These are phyloP conservation scores for Stentor coeruleus DNA, from an alignment of 73 alveolate species.

Conservation along the genomic window DNA sequence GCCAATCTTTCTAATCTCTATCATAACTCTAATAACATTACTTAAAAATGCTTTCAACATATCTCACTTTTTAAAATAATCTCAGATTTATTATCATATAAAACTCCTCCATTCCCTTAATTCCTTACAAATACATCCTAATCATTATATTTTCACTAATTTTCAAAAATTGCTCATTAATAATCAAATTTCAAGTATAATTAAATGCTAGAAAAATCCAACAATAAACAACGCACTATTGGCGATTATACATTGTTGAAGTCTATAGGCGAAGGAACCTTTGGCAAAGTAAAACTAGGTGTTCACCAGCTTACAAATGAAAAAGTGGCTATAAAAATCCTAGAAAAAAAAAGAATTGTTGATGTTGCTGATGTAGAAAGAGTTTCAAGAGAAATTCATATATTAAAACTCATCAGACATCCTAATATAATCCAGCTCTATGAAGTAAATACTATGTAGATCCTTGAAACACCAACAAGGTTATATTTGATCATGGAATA, in stretches of 20 bases:
- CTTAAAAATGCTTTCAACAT: too few relatives aligned
- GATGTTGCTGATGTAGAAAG: conserved; percentile 72
- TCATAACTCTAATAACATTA: too few relatives aligned
- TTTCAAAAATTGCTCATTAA: too few relatives aligned
- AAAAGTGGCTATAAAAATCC: conserved; percentile 73
- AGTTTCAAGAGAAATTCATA: conserved; percentile 72
- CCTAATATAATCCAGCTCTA: conserved; percentile 74
- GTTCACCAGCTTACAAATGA: conserved; percentile 26
- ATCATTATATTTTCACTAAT: too few relatives aligned
- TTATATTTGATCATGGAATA: conserved; percentile 47
- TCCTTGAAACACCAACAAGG: conserved; percentile 33
- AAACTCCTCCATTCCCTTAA: too few relatives aligned
- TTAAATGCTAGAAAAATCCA: too few relatives aligned
- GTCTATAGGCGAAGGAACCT: conserved; percentile 21
- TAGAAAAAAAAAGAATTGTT: conserved; percentile 61
- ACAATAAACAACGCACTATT: background rate
- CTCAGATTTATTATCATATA: too few relatives aligned
- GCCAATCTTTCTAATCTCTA: too few relatives aligned
- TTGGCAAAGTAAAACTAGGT: conserved; percentile 20
- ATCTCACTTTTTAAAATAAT: too few relatives aligned
- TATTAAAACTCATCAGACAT: conserved; percentile 62
- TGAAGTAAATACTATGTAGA: conserved; percentile 39
- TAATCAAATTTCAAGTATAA: too few relatives aligned
- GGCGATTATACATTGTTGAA: background rate
- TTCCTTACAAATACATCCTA: too few relatives aligned